Evolutionary conservation across 495 filamentous ascomycete genomes (phyloP).

Genomic region (Penicillium desertorum): DNA sequence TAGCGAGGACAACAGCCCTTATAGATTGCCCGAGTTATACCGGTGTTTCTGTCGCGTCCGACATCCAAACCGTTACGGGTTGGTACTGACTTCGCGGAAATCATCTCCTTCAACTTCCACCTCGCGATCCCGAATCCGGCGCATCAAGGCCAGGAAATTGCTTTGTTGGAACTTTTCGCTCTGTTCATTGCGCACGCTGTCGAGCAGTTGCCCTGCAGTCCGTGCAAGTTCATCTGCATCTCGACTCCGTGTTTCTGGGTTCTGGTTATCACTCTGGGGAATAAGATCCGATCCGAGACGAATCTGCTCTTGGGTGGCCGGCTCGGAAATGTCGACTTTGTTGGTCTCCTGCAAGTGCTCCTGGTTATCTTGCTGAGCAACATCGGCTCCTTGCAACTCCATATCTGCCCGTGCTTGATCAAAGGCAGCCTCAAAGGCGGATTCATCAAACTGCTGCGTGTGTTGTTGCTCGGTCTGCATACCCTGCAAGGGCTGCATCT

Average conservation of each 20-base stretch:
- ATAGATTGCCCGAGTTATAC: slow-evolving; percentile 37
- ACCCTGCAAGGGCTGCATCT: slow-evolving; percentile 29
- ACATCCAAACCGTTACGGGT: slow-evolving; percentile 42
- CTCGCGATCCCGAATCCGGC: slow-evolving; percentile 56
- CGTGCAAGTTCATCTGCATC: slow-evolving; percentile 68
- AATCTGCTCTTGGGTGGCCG: slow-evolving; percentile 28
- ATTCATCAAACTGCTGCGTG: slow-evolving; percentile 53
- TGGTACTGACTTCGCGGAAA: slow-evolving; percentile 56
- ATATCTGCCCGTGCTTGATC: slow-evolving; percentile 47
- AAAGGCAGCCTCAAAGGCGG: slow-evolving; percentile 65
- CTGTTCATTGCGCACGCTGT: slow-evolving; percentile 66
- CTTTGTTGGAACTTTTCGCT: slow-evolving; percentile 75
- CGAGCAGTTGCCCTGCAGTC: slow-evolving; percentile 69
- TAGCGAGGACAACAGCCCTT: slow-evolving; percentile 38
- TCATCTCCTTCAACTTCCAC: slow-evolving; percentile 54
- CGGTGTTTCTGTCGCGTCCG: slow-evolving; percentile 41
- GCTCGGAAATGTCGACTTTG: slow-evolving; percentile 13
- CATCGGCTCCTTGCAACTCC: slow-evolving; percentile 30
- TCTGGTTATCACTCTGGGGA: slow-evolving; percentile 31
- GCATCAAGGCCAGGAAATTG: slow-evolving; percentile 76
- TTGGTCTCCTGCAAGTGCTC: slow-evolving; percentile 12
- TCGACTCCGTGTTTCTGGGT: slow-evolving; percentile 23
- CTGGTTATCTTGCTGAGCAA: slow-evolving; percentile 14
- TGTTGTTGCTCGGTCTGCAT: slow-evolving; percentile 19
- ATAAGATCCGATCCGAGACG: slow-evolving; percentile 56